phyloP scores from a whole-genome alignment of 2,329 filamentous ascomycete genomes.

The Cordyceps militaris region DNA sequence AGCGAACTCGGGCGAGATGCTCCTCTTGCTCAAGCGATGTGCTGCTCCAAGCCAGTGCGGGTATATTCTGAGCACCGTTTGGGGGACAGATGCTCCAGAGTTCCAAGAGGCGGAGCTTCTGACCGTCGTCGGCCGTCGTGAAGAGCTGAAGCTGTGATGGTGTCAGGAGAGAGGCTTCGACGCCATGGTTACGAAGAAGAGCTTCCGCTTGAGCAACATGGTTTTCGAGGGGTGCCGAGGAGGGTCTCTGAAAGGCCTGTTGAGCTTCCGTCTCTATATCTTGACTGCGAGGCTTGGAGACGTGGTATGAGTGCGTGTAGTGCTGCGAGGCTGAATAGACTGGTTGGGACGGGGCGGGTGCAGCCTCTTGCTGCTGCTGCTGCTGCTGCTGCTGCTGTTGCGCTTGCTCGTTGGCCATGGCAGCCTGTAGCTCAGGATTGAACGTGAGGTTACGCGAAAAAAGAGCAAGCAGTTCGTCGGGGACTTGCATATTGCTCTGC shows the following conservation, averaged over 20 bases:
- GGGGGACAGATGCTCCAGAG: conserved; percentile 80
- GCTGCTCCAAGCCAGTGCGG: conserved; percentile 44
- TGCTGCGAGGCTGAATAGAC: conserved; percentile 76
- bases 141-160: conserved; percentile 73
- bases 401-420: conserved; percentile 21
- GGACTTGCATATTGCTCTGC: conserved; percentile 49
- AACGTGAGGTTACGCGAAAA: conserved; percentile 72
- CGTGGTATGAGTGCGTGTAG: conserved; percentile 74
- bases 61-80: conserved; percentile 46
- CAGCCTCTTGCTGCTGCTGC: conserved; percentile 20
- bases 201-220: conserved; percentile 46
- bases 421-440: conserved; percentile 31
- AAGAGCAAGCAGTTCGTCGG: conserved; percentile 76
- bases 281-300: conserved; percentile 27
- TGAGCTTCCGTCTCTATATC: conserved; percentile 19
- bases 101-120: conserved; percentile 69
- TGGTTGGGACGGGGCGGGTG: conserved; percentile 14
- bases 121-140: conserved; percentile 62
- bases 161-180: conserved; percentile 63
- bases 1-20: conserved; percentile 53
- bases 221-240: conserved; percentile 43
- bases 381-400: conserved; percentile 20
- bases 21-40: conserved; percentile 52
- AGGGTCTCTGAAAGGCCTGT: conserved; percentile 36
- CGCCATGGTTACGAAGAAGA: conserved; percentile 57